Evolutionary conservation across 2,329 filamentous ascomycete species (phyloP), one percentile per base, ranked within the genome.

Genomic region (Colletotrichum sp.): DNA sequence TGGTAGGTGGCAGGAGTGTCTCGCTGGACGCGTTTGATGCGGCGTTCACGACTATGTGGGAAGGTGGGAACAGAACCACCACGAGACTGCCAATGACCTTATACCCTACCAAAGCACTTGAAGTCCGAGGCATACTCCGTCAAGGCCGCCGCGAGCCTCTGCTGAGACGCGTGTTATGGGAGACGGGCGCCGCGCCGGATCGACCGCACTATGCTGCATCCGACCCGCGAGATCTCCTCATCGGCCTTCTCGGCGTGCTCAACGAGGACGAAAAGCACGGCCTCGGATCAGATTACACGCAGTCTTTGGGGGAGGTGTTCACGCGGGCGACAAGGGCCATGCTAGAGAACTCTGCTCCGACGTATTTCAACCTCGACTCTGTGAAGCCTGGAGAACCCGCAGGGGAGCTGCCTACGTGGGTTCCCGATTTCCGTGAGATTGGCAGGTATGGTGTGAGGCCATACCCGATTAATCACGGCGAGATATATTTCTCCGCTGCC

Each of bases 201-300:
- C 72, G 78, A 12, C 72, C 79, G 1, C 36, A 63, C 6, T 79
- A 79, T 21, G 70, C 78, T 18, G 79, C 78, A 6, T 66, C 79
- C 1, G 79, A 81, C 44, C 79, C 79, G n/a, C 70, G 79, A 2
- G 79, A 80, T 13, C 74, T 80, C 8, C 49, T 78, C 8, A 80
- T 80, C 26, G 79, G 71, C 0, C 24, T 79, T 0, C 66, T 80
- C 2, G 78, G 79, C 15, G 44, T 80, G 2, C 57, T 80, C 0
- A 18, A 69, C 1, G 77, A 78, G 3, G 63, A 57, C 3, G 65
- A 79, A 4, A 21, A 36, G 2, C 62, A 67, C 3, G 60, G 62
- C 4, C 2, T 78, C 1, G 34, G 4, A 52, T 36, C 9, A 71
- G 3, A 80, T 12, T 80, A 80, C 28, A 64, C 30, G 5, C 44